Evolutionary conservation across 2,329 filamentous ascomycete species (phyloP).

Genomic region (Ascosphaera acerosa): DNA sequence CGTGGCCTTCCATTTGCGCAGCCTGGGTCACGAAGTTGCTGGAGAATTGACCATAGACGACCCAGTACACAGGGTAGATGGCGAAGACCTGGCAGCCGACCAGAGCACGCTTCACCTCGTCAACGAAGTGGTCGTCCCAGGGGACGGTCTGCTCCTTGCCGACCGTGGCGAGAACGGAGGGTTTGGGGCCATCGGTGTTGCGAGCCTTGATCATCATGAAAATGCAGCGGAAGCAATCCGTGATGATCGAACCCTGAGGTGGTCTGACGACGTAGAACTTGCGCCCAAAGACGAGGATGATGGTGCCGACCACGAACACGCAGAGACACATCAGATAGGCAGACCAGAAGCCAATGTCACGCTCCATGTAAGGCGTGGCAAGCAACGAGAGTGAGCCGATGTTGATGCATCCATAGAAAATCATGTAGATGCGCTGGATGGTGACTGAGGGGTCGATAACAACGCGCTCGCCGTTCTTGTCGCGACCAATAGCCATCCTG

Average conservation of each 20-base stretch:
- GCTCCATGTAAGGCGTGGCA: slow-evolving; percentile 42
- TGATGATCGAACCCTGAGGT: slow-evolving; percentile 37
- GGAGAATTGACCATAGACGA: slow-evolving; percentile 42
- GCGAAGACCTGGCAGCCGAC: slow-evolving; percentile 45
- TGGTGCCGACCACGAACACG: slow-evolving; percentile 36
- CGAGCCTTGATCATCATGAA: slow-evolving; percentile 27
- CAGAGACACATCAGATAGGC: slow-evolving; percentile 36
- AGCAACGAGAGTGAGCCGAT: slow-evolving; percentile 42
- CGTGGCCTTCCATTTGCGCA: slow-evolving; percentile 35
- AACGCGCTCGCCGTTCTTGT: slow-evolving; percentile 25
- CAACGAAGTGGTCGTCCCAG: slow-evolving; percentile 47
- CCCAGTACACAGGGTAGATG: slow-evolving; percentile 44
- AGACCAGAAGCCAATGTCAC: slow-evolving; percentile 38
- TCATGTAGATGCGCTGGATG: slow-evolving; percentile 43
- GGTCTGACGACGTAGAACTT: slow-evolving; percentile 23
- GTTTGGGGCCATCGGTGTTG: slow-evolving; percentile 36
- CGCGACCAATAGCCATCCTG: slow-evolving; percentile 20
- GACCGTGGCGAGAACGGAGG: slow-evolving; percentile 32
- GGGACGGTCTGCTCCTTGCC: slow-evolving; percentile 20
- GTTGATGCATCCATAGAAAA: slow-evolving; percentile 53
- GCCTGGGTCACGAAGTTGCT: slow-evolving; percentile 42
- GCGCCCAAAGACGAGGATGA: slow-evolving; percentile 25
- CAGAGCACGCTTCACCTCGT: slow-evolving; percentile 41
- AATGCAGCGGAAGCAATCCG: slow-evolving; percentile 37
- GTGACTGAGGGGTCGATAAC: slow-evolving; percentile 42